Percentiles rank a stretch among this genome's conserved stretches.
Conservation (phyloP, 192 early-diverging fungal species). For the Radiomyces spectabilis region DNA sequence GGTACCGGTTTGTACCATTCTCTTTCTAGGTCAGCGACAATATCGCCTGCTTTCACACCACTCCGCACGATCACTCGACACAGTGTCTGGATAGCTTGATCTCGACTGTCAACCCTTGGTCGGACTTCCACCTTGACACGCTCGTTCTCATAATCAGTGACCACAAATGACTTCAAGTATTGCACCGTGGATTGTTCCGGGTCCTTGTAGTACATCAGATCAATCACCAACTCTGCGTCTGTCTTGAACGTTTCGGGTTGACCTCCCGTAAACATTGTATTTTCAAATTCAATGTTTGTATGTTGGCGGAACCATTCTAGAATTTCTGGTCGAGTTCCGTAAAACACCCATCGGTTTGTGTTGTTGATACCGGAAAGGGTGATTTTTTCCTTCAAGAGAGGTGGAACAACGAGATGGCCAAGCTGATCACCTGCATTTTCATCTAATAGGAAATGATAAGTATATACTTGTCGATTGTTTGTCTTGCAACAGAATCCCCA, state of each 20-base stretch:
- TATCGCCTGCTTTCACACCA: conserved; percentile 31
- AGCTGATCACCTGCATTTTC: too few species aligned
- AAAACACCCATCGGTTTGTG: conserved; percentile 36
- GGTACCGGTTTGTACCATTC: conserved; percentile 33
- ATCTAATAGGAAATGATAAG: not conserved
- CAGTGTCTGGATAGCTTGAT: conserved; percentile 25
- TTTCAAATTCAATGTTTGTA: conserved; percentile 16
- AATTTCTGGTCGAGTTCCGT: conserved; percentile 39
- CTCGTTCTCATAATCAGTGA: conserved; percentile 28
- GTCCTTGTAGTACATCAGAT: conserved; percentile 33
- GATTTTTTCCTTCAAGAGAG: conserved; percentile 34
- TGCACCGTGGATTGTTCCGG: conserved; percentile 33
- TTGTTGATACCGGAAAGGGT: conserved; percentile 30
- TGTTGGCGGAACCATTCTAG: conserved; percentile 34
- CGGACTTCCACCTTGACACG: conserved; percentile 35
- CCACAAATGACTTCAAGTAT: conserved; percentile 32
- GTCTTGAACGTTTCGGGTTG: conserved; percentile 25
- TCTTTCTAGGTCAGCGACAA: conserved; percentile 30
- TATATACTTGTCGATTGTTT: not conserved
- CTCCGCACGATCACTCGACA: conserved; percentile 36
- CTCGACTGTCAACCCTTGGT: conserved; percentile 33
- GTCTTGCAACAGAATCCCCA: too few species aligned
- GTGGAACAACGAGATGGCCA: conserved; percentile 33
- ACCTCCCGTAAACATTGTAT: conserved; percentile 25
- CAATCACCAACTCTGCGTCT: conserved; percentile 37